These are phyloP conservation scores for Quambalaria eucalypti DNA, from an alignment of 1,284 basidiomycete genomes.

Conservation along the genomic window DNA sequence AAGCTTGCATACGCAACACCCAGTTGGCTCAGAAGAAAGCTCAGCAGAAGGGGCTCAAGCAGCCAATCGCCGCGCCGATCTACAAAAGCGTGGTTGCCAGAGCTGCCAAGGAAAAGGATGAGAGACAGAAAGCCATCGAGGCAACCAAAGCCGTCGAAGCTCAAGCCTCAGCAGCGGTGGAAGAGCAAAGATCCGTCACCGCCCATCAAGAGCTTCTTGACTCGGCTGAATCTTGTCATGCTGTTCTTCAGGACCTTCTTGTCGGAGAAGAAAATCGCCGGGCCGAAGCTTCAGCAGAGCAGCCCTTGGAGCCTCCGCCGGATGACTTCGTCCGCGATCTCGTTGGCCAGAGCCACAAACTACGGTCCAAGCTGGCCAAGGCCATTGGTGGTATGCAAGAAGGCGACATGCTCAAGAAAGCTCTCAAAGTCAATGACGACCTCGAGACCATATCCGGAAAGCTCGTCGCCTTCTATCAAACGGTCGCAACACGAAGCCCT, in stretches of 20 bases:
- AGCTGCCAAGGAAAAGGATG: slow-evolving; percentile 32
- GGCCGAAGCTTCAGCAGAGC: slow-evolving; percentile 12
- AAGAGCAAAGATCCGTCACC: slow-evolving; percentile 8
- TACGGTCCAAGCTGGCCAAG: slow-evolving; percentile 11
- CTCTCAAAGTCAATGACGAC: slow-evolving; percentile 27
- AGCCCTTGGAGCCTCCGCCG: slow-evolving; percentile 8
- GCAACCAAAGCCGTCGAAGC: slow-evolving; percentile 15
- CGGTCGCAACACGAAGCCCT: no score
- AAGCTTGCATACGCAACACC: slow-evolving; percentile 63
- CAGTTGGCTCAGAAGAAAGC: slow-evolving; percentile 29
- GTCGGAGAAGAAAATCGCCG: slow-evolving; percentile 19
- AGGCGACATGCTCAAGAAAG: slow-evolving; percentile 6
- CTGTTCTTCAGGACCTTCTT: slow-evolving; percentile 21
- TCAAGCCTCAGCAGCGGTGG: slow-evolving; percentile 8
- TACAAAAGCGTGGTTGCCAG: slow-evolving; percentile 34
- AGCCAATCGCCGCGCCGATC: slow-evolving; percentile 35
- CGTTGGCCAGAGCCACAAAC: slow-evolving; percentile 16
- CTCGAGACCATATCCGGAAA: slow-evolving; percentile 18
- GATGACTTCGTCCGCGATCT: slow-evolving; percentile 27
- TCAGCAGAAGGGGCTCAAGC: slow-evolving; percentile 21
- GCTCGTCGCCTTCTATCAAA: slow-evolving; percentile 21
- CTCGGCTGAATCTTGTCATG: slow-evolving; percentile 17
- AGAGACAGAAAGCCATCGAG: slow-evolving; percentile 16
- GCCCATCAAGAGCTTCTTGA: slow-evolving; percentile 3
- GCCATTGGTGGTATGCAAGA: slow-evolving; percentile 7